Percentiles rank a stretch among this genome's conserved stretches.
These are phyloP conservation scores for Alloteropsis angusta DNA, from an alignment of 202 grass and related monocot species.

Conservation along the genomic window DNA sequence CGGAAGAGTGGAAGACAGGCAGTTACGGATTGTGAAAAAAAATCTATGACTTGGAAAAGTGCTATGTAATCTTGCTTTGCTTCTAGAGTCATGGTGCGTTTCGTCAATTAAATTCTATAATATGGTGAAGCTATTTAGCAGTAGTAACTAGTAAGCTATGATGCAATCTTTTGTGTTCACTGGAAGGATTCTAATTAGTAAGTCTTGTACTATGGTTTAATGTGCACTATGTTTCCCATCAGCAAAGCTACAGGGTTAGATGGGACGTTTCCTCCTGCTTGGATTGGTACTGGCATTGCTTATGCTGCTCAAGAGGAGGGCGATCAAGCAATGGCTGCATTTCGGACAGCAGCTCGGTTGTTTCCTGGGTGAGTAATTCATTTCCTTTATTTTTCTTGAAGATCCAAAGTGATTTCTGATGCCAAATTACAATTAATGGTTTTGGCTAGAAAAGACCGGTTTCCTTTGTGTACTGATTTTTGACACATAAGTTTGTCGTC, in stretches of 20 bases:
- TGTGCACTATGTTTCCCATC: slow-evolving; percentile 24
- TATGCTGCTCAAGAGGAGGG: slow-evolving; percentile 89
- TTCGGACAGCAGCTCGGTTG: slow-evolving; percentile 81
- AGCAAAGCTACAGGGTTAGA: slow-evolving; percentile 92
- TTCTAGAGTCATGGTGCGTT: background rate
- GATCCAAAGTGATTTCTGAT: background rate
- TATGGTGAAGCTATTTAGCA: background rate
- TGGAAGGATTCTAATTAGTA: background rate
- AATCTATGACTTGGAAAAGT: background rate
- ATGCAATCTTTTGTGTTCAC: background rate
- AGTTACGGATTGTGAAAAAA: background rate
- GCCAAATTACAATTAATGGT: slow-evolving; percentile 1
- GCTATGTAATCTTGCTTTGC: background rate
- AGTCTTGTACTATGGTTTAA: background rate
- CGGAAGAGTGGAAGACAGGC: background rate
- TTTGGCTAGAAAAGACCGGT: background rate
- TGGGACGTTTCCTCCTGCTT: slow-evolving; percentile 87
- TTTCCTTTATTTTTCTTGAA: slow-evolving; percentile 17
- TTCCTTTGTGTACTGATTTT: background rate
- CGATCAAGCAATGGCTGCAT: slow-evolving; percentile 94
- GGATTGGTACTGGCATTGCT: slow-evolving; percentile 88
- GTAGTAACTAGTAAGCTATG: background rate
- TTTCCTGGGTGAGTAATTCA: slow-evolving; percentile 75
- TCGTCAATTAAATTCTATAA: background rate
- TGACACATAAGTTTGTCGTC: background rate